Evolutionary conservation across 192 early-diverging fungal species (phyloP).

Genomic region (Rhizophagus prolifer): DNA sequence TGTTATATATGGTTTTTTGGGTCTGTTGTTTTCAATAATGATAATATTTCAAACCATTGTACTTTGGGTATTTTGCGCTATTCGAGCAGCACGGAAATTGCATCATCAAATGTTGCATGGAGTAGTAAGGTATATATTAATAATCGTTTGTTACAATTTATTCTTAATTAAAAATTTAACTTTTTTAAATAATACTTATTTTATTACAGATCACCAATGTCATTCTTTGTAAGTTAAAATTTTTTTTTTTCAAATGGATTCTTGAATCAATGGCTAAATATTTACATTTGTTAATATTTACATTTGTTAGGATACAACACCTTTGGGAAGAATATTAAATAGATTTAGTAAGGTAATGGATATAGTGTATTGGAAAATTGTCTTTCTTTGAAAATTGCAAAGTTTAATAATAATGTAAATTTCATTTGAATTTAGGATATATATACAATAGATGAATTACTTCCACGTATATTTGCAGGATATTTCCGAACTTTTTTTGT

Average conservation of each 20-base stretch:
- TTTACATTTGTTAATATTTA: constrained; percentile 10
- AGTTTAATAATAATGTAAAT: too few relatives aligned
- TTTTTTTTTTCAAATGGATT: not conserved
- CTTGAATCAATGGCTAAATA: not conserved
- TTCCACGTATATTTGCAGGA: constrained; percentile 55
- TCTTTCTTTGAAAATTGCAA: not conserved
- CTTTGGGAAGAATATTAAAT: constrained; percentile 76
- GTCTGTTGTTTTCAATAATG: constrained; percentile 65
- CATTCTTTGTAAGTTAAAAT: constrained; percentile 54
- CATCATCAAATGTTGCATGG: constrained; percentile 79
- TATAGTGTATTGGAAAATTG: constrained; percentile 40
- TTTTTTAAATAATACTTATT: too few relatives aligned
- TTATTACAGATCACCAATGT: constrained; percentile 56
- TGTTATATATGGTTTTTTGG: constrained; percentile 78
- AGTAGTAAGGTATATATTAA: constrained; percentile 50
- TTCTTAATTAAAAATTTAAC: not conserved
- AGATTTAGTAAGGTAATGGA: constrained; percentile 70
- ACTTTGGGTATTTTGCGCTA: constrained; percentile 78
- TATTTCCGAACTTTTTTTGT: constrained; percentile 50
- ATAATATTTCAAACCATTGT: constrained; percentile 68
- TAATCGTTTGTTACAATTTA: not conserved
- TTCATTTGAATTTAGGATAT: constrained; percentile 49
- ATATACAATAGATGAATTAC: constrained; percentile 55
- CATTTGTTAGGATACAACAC: constrained; percentile 57
- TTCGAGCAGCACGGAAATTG: constrained; percentile 63